Percentiles rank a stretch among this genome's conserved stretches.
Evolutionary conservation across 2,329 filamentous ascomycete species (phyloP).

Genomic region (Dichotomopilus funicola): DNA sequence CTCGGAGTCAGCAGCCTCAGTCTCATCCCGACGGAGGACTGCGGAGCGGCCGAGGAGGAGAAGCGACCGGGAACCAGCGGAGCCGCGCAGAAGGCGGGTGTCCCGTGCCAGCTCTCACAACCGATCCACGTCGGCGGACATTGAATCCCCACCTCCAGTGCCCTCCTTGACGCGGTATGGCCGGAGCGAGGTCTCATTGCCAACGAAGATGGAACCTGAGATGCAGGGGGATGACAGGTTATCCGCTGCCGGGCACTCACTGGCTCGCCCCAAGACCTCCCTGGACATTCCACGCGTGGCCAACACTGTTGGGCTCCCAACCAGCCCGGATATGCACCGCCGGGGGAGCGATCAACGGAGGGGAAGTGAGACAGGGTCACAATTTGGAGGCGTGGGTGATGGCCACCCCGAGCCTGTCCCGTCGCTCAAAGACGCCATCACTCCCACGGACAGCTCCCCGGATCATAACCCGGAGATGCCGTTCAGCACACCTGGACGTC

Average conservation of each 20-base stretch:
- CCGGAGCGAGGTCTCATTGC: conserved; percentile 8
- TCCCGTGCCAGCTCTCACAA: conserved; percentile 3
- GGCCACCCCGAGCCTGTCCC: conserved; percentile 1
- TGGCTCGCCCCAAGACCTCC: background rate
- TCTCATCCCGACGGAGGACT: background rate
- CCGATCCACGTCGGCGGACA: conserved; percentile 11
- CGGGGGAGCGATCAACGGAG: conserved; percentile 6
- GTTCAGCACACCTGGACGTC: background rate
- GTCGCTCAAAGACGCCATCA: background rate
- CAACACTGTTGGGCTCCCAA: conserved; percentile 13
- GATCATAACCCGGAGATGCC: conserved; percentile 13
- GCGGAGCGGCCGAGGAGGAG: conserved; percentile 1
- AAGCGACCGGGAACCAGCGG: background rate
- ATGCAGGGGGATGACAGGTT: background rate
- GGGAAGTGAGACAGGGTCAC: conserved; percentile 7
- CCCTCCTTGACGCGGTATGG: conserved; percentile 1
- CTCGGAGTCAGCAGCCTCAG: conserved; percentile 9
- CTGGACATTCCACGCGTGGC: conserved; percentile 1
- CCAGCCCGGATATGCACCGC: conserved; percentile 18
- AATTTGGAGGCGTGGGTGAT: background rate
- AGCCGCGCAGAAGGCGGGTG: background rate
- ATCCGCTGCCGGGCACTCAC: background rate
- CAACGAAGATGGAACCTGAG: background rate
- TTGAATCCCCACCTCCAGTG: conserved; percentile 2
- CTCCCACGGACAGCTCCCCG: conserved; percentile 15